phyloP scores from a whole-genome alignment of 2,329 filamentous ascomycete species.

The Chrysoporthe austroafricana region DNA sequence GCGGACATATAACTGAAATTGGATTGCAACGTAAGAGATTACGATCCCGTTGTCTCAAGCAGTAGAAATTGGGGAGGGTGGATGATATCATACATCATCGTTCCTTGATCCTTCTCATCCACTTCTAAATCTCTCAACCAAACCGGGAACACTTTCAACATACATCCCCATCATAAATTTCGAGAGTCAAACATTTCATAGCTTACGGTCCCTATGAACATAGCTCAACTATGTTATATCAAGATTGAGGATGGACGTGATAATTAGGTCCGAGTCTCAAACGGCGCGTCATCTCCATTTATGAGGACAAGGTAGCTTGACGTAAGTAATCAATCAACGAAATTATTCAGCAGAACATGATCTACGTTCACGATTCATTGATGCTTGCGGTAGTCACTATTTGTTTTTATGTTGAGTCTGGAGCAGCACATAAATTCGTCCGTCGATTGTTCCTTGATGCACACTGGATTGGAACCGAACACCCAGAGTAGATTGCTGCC shows the following conservation, averaged over 20 bases:
- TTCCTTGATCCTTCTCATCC: not conserved
- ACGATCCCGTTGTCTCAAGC: not conserved
- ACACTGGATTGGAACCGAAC: too few relatives aligned
- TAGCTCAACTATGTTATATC: not conserved
- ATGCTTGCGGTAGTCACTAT: too few relatives aligned
- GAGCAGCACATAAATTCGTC: too few relatives aligned
- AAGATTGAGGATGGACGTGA: too few relatives aligned
- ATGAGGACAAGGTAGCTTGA: not conserved
- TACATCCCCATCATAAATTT: not conserved
- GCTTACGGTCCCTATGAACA: not conserved
- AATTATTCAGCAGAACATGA: too few relatives aligned
- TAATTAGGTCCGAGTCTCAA: too few relatives aligned
- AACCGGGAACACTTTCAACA: not conserved
- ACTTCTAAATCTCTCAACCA: not conserved
- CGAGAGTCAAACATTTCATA: not conserved
- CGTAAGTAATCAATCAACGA: not conserved
- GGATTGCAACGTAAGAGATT: not conserved
- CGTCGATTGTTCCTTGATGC: too few relatives aligned
- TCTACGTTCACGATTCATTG: too few relatives aligned
- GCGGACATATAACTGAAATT: not conserved
- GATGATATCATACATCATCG: constrained; percentile 8
- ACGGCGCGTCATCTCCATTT: not conserved
- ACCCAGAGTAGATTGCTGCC: too few relatives aligned
- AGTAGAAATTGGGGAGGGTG: not conserved
- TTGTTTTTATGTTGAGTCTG: too few relatives aligned